Conservation (phyloP, 2,329 filamentous ascomycete genomes). For the Claviceps africana region DNA sequence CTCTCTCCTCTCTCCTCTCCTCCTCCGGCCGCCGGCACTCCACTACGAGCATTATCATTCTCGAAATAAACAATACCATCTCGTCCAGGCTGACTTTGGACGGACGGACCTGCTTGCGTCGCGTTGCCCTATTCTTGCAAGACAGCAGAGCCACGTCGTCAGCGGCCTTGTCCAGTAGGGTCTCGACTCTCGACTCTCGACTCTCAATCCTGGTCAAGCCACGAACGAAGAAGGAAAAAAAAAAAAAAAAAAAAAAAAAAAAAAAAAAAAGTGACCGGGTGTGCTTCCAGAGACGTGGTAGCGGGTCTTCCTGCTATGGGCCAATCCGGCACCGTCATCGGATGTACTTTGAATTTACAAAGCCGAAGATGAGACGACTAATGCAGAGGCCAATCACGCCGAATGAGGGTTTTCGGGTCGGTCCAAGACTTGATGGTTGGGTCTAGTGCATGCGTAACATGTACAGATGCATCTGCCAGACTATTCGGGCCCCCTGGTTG, state of each 20-base stretch:
- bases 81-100: no score
- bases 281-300: slow-evolving; percentile 6
- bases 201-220: not conserved
- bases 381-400: not conserved
- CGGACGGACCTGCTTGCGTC: not conserved
- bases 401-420: no score
- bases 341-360: not conserved
- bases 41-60: not conserved
- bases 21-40: not conserved
- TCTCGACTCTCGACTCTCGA: not conserved
- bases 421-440: not conserved
- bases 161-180: slow-evolving; percentile 1
- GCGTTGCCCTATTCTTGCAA: not conserved
- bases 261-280: not conserved
- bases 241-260: not conserved
- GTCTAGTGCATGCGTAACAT: no score
- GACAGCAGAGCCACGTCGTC: slow-evolving; percentile 1
- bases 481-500: not conserved
- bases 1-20: not conserved
- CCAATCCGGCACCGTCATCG: no score
- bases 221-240: slow-evolving; percentile 1
- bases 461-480: not conserved
- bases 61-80: not conserved
- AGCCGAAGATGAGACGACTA: not conserved
- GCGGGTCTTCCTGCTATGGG: slow-evolving; percentile 1